Evolutionary conservation across 2,329 filamentous ascomycete species (phyloP).

Genomic region (Cladorrhinum sp.): DNA sequence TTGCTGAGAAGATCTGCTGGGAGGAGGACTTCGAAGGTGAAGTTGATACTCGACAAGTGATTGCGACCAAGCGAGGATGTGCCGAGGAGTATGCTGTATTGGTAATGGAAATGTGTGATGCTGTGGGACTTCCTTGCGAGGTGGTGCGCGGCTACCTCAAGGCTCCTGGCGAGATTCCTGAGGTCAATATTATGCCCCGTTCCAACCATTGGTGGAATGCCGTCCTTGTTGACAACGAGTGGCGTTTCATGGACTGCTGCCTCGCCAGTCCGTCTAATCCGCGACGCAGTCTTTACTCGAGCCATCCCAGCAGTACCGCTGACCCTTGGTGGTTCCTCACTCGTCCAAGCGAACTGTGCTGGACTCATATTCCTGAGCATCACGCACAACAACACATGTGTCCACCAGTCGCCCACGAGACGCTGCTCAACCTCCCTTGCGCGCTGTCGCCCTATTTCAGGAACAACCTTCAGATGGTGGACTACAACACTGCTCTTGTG

Average conservation of each 20-base stretch:
- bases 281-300: conserved; percentile 73
- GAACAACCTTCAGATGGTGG: conserved; percentile 72
- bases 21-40: conserved; percentile 91
- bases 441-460: conserved; percentile 87
- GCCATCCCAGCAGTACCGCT: conserved; percentile 63
- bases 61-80: conserved; percentile 79
- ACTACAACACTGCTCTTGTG: conserved; percentile 85
- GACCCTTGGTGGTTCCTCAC: conserved; percentile 95
- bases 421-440: conserved; percentile 80
- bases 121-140: conserved; percentile 84
- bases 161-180: conserved; percentile 76
- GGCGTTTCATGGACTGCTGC: conserved; percentile 94
- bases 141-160: conserved; percentile 89
- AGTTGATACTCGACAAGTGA: conserved; percentile 76
- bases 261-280: conserved; percentile 90
- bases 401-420: conserved; percentile 79
- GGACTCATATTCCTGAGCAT: conserved; percentile 88
- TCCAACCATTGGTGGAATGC: conserved; percentile 99
- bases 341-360: conserved; percentile 84
- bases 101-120: conserved; percentile 88
- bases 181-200: conserved; percentile 77
- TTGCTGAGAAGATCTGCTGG: conserved; percentile 91
- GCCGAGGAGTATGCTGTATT: conserved; percentile 86
- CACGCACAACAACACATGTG: conserved; percentile 90
- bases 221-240: conserved; percentile 87